phyloP scores from a whole-genome alignment of 192 early-diverging fungal genomes.

The Oehlia diaphana region DNA sequence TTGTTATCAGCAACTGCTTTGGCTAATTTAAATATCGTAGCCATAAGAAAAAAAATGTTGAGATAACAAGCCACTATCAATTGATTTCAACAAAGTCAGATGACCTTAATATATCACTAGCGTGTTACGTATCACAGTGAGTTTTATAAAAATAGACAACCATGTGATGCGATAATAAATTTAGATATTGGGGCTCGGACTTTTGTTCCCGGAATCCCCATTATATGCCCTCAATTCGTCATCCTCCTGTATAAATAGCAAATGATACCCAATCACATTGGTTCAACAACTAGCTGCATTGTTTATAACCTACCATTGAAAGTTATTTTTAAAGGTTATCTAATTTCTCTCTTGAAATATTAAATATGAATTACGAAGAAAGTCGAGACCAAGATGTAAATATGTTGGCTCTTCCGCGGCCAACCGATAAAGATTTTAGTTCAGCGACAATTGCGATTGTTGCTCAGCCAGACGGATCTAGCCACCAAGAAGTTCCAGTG shows the following conservation, averaged over 20 bases:
- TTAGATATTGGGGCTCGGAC: neutral
- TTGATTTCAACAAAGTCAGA: too few relatives aligned
- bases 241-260: too few relatives aligned
- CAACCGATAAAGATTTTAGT: neutral
- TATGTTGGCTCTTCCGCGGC: neutral
- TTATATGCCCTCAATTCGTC: too few relatives aligned
- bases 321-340: neutral
- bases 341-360: neutral
- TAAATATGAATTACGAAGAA: neutral
- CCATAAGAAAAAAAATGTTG: slow-evolving; percentile 30
- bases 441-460: slow-evolving; percentile 7
- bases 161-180: too few relatives aligned
- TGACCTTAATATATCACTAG: too few relatives aligned
- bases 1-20: slow-evolving; percentile 31
- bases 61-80: neutral
- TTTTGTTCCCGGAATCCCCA: neutral
- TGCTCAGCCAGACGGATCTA: slow-evolving; percentile 11
- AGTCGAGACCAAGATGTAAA: neutral
- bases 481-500: slow-evolving; percentile 2
- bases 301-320: neutral
- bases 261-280: neutral
- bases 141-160: too few relatives aligned
- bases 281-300: neutral
- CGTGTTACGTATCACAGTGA: too few relatives aligned
- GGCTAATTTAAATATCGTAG: slow-evolving; percentile 43